Percentiles rank a stretch among this genome's conserved stretches.
Evolutionary conservation across 371 early-diverging fungal species (phyloP).

Genomic region (Mortierella sp.): DNA sequence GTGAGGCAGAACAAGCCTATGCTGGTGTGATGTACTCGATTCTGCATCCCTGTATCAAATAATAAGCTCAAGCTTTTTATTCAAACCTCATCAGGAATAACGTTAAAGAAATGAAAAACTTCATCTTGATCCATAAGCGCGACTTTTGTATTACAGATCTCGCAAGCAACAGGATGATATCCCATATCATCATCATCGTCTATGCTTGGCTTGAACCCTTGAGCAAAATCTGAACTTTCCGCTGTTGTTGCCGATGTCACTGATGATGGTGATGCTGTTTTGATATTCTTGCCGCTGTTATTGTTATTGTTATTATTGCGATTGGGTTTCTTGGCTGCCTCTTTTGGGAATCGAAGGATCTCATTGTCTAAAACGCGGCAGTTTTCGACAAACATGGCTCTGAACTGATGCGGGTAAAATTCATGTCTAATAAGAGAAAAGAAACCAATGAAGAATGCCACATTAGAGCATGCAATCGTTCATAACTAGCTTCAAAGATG

Average conservation of each 20-base stretch:
- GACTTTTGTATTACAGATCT: constrained; percentile 73
- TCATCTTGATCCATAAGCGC: constrained; percentile 78
- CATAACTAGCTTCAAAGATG: neutral
- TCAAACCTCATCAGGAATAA: constrained; percentile 60
- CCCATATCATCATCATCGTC: constrained; percentile 53
- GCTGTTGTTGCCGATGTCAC: neutral
- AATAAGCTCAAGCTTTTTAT: no score
- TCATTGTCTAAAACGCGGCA: constrained; percentile 62
- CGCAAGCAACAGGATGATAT: constrained; percentile 72
- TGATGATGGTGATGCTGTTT: constrained; percentile 17
- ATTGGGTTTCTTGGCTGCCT: constrained; percentile 13
- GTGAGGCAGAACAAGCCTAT: no score
- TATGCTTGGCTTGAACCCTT: constrained; percentile 30
- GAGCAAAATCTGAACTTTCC: constrained; percentile 3
- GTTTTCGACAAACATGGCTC: constrained; percentile 81
- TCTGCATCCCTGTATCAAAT: no score
- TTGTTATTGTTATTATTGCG: neutral
- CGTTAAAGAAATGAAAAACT: constrained; percentile 80
- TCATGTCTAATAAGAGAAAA: constrained; percentile 64
- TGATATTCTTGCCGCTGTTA: neutral
- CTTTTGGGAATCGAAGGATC: constrained; percentile 48
- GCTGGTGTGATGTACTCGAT: no score
- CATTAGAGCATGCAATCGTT: neutral
- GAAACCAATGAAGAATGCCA: neutral
- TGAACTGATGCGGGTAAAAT: constrained; percentile 70